These are phyloP conservation scores for Carex cristatella DNA, from an alignment of 176 grass and related monocot species.

Conservation along the genomic window DNA sequence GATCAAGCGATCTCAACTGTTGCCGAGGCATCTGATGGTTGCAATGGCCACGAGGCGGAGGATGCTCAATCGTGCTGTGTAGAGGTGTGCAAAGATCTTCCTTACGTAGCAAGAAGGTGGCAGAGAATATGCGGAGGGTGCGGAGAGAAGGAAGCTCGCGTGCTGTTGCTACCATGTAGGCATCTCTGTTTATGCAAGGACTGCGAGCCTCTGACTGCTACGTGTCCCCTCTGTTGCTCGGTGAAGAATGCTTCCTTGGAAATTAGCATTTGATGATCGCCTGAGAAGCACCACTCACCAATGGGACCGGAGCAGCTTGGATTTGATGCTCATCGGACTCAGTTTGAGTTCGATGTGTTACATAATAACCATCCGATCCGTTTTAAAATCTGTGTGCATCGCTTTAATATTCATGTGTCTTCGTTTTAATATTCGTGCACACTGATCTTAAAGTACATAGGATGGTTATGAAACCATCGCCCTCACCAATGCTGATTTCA, in stretches of 20 bases:
- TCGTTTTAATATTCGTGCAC: too few relatives aligned
- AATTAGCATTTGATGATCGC: constrained; percentile 22
- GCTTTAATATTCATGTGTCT: too few relatives aligned
- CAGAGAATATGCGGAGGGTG: constrained; percentile 34
- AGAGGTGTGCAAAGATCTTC: background rate
- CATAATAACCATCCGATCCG: too few relatives aligned
- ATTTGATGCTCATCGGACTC: too few relatives aligned
- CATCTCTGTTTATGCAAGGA: constrained; percentile 55
- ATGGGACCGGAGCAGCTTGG: too few relatives aligned
- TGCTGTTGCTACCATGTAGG: constrained; percentile 58
- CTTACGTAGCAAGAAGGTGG: background rate
- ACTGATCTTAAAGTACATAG: too few relatives aligned
- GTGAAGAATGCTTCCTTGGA: constrained; percentile 47
- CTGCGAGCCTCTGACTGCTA: constrained; percentile 24
- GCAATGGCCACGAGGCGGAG: background rate
- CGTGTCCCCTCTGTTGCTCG: constrained; percentile 42
- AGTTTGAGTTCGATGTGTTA: too few relatives aligned
- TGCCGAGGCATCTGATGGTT: background rate
- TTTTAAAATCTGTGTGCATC: too few relatives aligned
- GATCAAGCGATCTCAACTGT: background rate
- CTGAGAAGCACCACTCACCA: background rate
- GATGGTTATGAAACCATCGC: too few relatives aligned
- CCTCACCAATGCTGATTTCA: background rate
- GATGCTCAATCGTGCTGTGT: constrained; percentile 17
- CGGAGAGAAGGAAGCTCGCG: constrained; percentile 16